These are phyloP conservation scores for Raffaelea arxii DNA, from an alignment of 2,329 filamentous ascomycete species.

Conservation along the genomic window DNA sequence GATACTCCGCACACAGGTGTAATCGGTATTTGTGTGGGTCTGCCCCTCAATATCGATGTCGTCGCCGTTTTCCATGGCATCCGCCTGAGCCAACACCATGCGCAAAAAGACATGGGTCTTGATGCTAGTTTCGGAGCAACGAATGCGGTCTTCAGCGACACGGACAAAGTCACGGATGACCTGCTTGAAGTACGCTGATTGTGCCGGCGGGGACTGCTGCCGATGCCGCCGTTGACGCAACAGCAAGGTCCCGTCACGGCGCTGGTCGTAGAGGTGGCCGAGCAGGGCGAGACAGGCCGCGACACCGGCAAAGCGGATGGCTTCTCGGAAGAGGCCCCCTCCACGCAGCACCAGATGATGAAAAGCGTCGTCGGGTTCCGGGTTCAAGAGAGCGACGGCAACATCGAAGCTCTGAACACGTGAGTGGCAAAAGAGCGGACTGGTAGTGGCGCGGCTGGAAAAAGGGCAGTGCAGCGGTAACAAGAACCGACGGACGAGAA, in stretches of 20 bases:
- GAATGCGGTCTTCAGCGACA: conserved; percentile 27
- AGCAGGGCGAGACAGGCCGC: background rate
- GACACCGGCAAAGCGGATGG: background rate
- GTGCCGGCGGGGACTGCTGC: too few relatives aligned
- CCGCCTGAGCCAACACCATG: conserved; percentile 29
- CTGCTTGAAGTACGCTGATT: too few relatives aligned
- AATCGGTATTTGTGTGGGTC: too few relatives aligned
- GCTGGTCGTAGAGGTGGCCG: background rate
- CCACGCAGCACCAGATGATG: background rate
- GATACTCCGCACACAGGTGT: too few relatives aligned
- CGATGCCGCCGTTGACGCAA: background rate
- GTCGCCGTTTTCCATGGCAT: conserved; percentile 22
- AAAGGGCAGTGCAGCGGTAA: conserved; percentile 44
- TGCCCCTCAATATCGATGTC: too few relatives aligned
- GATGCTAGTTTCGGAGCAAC: conserved; percentile 32
- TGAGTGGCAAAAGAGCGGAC: conserved; percentile 13
- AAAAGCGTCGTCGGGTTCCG: background rate
- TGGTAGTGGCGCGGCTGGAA: conserved; percentile 26
- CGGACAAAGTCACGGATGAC: background rate
- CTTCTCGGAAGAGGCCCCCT: background rate
- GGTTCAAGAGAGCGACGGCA: background rate
- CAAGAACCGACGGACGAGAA: conserved; percentile 43
- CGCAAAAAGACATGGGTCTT: conserved; percentile 30
- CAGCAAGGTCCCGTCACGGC: background rate
- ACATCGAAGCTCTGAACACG: background rate